phyloP scores from a whole-genome alignment of 495 filamentous ascomycete species.

The Immersiella caudata region DNA sequence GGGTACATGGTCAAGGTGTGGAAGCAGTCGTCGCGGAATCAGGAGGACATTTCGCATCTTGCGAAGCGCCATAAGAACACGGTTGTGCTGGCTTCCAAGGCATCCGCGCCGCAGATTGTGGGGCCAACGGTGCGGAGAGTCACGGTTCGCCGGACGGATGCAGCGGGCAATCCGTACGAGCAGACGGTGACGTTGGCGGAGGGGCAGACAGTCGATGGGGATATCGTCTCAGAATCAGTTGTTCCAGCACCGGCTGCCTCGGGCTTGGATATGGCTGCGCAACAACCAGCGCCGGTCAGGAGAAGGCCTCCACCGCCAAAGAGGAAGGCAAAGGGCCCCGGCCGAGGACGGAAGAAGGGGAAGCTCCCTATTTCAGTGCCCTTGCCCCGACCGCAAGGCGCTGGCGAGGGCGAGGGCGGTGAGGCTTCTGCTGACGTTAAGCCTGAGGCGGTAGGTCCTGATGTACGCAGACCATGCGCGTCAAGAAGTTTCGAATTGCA shows the following conservation, averaged over 20 bases:
- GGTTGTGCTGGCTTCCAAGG: slow-evolving; percentile 49
- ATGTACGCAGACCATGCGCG: slow-evolving; percentile 31
- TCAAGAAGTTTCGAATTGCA: slow-evolving; percentile 40
- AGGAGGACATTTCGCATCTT: slow-evolving; percentile 78
- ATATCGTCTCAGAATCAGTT: slow-evolving; percentile 65
- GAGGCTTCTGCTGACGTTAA: slow-evolving; percentile 22
- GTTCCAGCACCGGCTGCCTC: slow-evolving; percentile 42
- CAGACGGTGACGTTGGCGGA: slow-evolving; percentile 80
- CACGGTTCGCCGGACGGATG: slow-evolving; percentile 75
- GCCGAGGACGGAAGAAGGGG: slow-evolving; percentile 71
- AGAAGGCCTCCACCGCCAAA: slow-evolving; percentile 75
- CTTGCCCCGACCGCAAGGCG: not conserved
- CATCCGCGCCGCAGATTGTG: slow-evolving; percentile 44
- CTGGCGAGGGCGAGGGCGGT: slow-evolving; percentile 29
- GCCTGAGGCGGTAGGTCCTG: slow-evolving; percentile 37
- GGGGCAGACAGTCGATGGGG: slow-evolving; percentile 79
- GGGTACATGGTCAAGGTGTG: slow-evolving; percentile 76
- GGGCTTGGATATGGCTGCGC: slow-evolving; percentile 30
- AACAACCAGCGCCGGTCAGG: slow-evolving; percentile 43
- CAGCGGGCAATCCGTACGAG: slow-evolving; percentile 75
- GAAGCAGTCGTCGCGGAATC: slow-evolving; percentile 74
- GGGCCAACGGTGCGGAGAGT: slow-evolving; percentile 66
- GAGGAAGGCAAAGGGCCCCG: slow-evolving; percentile 70
- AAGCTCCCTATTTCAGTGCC: slow-evolving; percentile 44
- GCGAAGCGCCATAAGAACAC: slow-evolving; percentile 84